Evolutionary conservation across 306 rosid species (phyloP).

Genomic region (Benincasa hispida): DNA sequence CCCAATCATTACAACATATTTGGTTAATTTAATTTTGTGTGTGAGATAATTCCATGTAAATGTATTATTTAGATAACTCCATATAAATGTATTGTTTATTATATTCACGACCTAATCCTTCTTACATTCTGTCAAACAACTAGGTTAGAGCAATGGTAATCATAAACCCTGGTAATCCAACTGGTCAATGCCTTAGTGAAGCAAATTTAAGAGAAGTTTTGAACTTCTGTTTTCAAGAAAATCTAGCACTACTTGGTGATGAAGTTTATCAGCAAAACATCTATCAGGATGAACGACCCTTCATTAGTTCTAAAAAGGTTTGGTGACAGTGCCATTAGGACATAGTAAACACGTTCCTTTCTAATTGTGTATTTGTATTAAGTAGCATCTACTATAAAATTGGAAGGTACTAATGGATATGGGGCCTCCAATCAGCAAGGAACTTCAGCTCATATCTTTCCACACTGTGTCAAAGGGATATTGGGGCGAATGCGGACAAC

Average conservation of each 20-base stretch:
- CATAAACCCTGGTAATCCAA: constrained; percentile 95
- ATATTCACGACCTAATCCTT: background rate
- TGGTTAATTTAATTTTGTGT: background rate
- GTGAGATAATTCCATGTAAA: background rate
- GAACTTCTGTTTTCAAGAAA: constrained; percentile 67
- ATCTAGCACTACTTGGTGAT: constrained; percentile 83
- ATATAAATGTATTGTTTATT: background rate
- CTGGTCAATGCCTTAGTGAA: constrained; percentile 91
- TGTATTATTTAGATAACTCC: background rate
- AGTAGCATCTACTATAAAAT: constrained; percentile 9
- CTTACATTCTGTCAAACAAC: background rate
- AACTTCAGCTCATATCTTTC: constrained; percentile 78
- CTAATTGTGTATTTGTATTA: constrained; percentile 5
- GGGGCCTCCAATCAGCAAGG: constrained; percentile 79
- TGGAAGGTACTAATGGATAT: constrained; percentile 66
- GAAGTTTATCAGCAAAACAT: constrained; percentile 96
- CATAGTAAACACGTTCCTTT: background rate
- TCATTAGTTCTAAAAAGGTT: constrained; percentile 83
- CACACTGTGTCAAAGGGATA: constrained; percentile 93
- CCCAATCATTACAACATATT: background rate
- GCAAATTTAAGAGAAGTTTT: constrained; percentile 65
- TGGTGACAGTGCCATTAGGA: constrained; percentile 4
- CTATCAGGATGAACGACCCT: constrained; percentile 95
- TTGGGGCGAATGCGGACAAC: constrained; percentile 99
- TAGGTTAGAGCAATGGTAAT: constrained; percentile 99